phyloP scores from a whole-genome alignment of 805 yeast species.

The Lipomyces orientalis region DNA sequence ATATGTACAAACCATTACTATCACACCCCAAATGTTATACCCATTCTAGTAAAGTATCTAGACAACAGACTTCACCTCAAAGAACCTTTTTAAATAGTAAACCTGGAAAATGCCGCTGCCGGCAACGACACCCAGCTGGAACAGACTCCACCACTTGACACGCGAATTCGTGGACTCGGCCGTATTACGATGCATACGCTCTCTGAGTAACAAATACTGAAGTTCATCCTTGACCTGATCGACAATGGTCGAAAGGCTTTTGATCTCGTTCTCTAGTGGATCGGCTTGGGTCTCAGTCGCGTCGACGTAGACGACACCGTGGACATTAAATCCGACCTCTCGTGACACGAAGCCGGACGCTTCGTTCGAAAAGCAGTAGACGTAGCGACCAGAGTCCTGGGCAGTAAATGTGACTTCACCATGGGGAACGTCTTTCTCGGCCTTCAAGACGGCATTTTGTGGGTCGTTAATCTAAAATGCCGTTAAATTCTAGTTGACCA shows the following conservation, averaged over 20 bases:
- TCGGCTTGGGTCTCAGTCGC: constrained; percentile 46
- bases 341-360: constrained; percentile 71
- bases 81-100: constrained; percentile 89
- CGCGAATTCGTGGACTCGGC: constrained; percentile 97
- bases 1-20: constrained; percentile 7
- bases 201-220: constrained; percentile 90
- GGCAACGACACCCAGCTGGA: constrained; percentile 86
- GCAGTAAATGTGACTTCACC: constrained; percentile 79
- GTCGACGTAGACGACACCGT: constrained; percentile 87
- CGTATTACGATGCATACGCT: constrained; percentile 96
- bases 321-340: constrained; percentile 94
- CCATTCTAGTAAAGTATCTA: constrained; percentile 46
- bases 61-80: constrained; percentile 90
- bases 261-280: constrained; percentile 77
- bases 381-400: constrained; percentile 70
- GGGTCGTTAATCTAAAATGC: constrained; percentile 53
- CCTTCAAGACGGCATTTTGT: constrained; percentile 57
- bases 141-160: constrained; percentile 96
- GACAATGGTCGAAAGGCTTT: constrained; percentile 73
- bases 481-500: background rate
- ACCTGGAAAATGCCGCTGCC: constrained; percentile 91
- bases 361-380: constrained; percentile 92
- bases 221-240: constrained; percentile 89
- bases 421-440: constrained; percentile 65
- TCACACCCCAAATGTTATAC: background rate